phyloP scores from a whole-genome alignment of 768 basidiomycete genomes.

The Tricholoma sp. region DNA sequence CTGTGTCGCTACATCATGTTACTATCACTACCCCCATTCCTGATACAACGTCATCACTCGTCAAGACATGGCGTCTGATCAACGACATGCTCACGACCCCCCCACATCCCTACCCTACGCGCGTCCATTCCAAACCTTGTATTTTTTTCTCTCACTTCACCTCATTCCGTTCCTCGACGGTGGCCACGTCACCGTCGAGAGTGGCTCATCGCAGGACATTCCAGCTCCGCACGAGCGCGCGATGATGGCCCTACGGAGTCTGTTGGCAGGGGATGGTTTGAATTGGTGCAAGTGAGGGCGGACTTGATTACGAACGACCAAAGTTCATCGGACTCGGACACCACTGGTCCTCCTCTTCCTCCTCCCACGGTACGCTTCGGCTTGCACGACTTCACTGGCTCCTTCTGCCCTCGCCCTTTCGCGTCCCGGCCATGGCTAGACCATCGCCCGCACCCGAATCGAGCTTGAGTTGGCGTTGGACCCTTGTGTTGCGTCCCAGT shows the following conservation, averaged over 20 bases:
- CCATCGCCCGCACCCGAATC: conserved; percentile 22
- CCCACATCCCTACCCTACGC: conserved; percentile 14
- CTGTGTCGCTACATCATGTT: conserved; percentile 15
- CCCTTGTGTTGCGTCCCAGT: conserved; percentile 5
- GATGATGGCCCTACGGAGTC: conserved; percentile 15
- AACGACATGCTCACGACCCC: conserved; percentile 16
- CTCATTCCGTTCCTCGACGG: conserved; percentile 9
- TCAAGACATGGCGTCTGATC: conserved; percentile 40
- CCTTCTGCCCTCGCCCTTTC: conserved; percentile 17
- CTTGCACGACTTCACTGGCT: conserved; percentile 17
- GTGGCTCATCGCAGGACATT: conserved; percentile 27
- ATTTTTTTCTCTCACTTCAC: conserved; percentile 17
- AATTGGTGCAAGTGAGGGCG: conserved; percentile 22
- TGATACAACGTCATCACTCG: conserved; percentile 6
- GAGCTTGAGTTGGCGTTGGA: conserved; percentile 12
- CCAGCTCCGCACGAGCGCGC: conserved; percentile 24
- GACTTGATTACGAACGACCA: conserved; percentile 19
- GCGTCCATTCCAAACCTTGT: conserved; percentile 5
- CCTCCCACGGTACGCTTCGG: conserved; percentile 10
- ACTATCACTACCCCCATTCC: conserved; percentile 8
- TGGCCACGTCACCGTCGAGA: conserved; percentile 12
- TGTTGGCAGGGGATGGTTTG: conserved; percentile 21
- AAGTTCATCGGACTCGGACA: conserved; percentile 17
- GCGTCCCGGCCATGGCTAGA: conserved; percentile 29
- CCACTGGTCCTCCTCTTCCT: conserved; percentile 10